Evolutionary conservation across 108 stramenopile species (phyloP), one percentile per base, ranked within the genome.

Genomic region (Chaetoceros muelleri): DNA sequence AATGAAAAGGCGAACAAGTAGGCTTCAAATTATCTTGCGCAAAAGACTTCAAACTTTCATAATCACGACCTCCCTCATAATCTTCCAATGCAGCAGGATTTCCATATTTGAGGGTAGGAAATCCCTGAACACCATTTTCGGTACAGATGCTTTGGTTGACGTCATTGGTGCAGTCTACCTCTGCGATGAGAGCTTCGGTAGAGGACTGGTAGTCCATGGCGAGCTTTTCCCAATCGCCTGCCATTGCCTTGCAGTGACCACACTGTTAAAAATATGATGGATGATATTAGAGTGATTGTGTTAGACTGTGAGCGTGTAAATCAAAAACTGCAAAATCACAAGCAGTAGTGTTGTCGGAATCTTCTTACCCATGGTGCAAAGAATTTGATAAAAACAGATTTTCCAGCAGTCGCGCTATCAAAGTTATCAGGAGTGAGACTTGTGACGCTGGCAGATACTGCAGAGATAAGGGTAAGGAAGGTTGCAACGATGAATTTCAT

Each of bases 21-120:
- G 63, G 70, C 55, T 81, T 87, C 27, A 97, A 58, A 40, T 79
- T 70, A 19, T 82, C 70, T 3, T 75, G 58, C 24, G 80, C 87
- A 62, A 85, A 97, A 16, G 55, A 56, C 58, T 65, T 60, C 48
- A 97, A 40, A 44, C 64, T 60, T 20, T 72, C 80, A 47, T 74
- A 84, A 40, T 67, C 69, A 0, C 94, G 72, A 40, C 62, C 76
- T 5, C 93, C 93, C 30, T 95, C 50, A 62, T 97, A 97, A 19
- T 81, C 74, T 65, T 86, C 70, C 2, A 76, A 64, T 24, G 56
- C 62, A 5, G 52, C 47, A 0, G 85, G 74, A 55, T 88, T 78
- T 3, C 87, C 87, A 55, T 75, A 84, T 49, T 76, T 79, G 40
- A 93, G 48, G 0, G 94, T 93, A 2, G 94, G 94, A 62, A 79